Percentiles rank a stretch among this genome's conserved stretches.
Evolutionary conservation across 768 basidiomycete species (phyloP).

Genomic region (Suillus hirtellus): DNA sequence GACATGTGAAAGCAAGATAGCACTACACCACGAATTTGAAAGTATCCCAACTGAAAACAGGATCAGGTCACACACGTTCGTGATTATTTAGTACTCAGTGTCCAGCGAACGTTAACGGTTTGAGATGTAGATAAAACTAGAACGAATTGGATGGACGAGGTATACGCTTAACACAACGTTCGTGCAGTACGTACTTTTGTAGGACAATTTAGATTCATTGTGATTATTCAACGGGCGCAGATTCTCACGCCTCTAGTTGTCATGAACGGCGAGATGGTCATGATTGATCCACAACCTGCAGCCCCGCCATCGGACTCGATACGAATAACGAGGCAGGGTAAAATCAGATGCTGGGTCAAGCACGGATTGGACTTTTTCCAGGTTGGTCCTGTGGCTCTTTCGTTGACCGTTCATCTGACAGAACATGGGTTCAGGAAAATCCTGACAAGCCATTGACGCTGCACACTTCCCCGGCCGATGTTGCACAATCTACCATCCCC

Average conservation of each 20-base stretch:
- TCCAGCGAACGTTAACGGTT: not conserved
- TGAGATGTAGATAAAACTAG: not conserved
- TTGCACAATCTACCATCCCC: conserved; percentile 45
- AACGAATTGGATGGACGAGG: not conserved
- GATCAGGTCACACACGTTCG: not conserved
- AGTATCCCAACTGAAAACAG: not conserved
- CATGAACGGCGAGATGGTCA: not conserved
- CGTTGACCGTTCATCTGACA: conserved; percentile 1
- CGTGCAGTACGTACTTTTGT: not conserved
- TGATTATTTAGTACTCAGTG: not conserved
- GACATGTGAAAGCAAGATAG: too few relatives aligned
- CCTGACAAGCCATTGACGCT: conserved; percentile 51
- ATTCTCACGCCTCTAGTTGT: not conserved
- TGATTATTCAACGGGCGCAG: not conserved
- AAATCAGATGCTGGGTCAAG: conserved; percentile 52
- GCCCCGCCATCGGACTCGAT: conserved; percentile 33
- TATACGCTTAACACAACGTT: too few relatives aligned
- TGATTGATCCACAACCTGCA: not conserved
- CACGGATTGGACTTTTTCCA: conserved; percentile 55
- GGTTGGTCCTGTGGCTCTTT: conserved; percentile 34
- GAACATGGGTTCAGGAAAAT: conserved; percentile 40
- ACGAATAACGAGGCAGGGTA: conserved; percentile 57
- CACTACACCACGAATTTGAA: too few relatives aligned
- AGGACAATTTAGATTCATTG: not conserved
- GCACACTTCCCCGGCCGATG: conserved; percentile 54